Conservation (phyloP, 1,139 yeast genomes). For the Pichia sp. region DNA sequence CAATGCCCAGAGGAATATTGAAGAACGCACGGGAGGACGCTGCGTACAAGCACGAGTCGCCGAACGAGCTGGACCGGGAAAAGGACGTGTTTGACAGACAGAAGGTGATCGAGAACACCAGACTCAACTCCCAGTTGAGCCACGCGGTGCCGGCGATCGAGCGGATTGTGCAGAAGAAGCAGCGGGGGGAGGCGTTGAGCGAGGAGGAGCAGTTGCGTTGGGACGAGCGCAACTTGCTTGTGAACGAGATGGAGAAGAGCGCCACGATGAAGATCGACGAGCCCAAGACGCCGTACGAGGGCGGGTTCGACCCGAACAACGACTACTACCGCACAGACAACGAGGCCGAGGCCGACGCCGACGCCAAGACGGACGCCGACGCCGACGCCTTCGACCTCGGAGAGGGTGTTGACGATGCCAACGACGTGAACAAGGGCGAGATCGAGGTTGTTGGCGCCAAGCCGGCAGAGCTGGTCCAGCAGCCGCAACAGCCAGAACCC, state of each 20-base stretch:
- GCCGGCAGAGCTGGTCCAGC: constrained; percentile 15
- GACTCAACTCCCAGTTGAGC: constrained; percentile 36
- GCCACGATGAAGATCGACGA: constrained; percentile 87
- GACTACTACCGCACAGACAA: constrained; percentile 79
- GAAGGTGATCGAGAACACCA: constrained; percentile 46
- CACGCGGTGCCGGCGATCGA: constrained; percentile 22
- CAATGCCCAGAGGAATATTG: constrained; percentile 32
- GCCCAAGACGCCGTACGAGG: constrained; percentile 96
- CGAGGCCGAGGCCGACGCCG: constrained; percentile 46
- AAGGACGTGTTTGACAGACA: constrained; percentile 35
- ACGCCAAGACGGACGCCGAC: constrained; percentile 33
- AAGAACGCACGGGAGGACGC: constrained; percentile 35
- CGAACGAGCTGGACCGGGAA: constrained; percentile 15
- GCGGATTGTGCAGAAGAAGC: constrained; percentile 10
- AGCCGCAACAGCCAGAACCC: constrained; percentile 30
- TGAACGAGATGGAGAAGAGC: constrained; percentile 64
- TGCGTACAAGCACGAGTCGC: constrained; percentile 25
- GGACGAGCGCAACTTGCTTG: constrained; percentile 68
- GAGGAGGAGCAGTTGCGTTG: constrained; percentile 50
- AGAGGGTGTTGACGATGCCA: constrained; percentile 44
- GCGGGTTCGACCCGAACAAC: constrained; percentile 78
- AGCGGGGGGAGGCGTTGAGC: constrained; percentile 11
- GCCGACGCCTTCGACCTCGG: constrained; percentile 27
- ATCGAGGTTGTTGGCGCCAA: constrained; percentile 13
- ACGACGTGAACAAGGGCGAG: constrained; percentile 15